Evolutionary conservation across 2,329 filamentous ascomycete species (phyloP).

Genomic region (Cladosporium phlei): DNA sequence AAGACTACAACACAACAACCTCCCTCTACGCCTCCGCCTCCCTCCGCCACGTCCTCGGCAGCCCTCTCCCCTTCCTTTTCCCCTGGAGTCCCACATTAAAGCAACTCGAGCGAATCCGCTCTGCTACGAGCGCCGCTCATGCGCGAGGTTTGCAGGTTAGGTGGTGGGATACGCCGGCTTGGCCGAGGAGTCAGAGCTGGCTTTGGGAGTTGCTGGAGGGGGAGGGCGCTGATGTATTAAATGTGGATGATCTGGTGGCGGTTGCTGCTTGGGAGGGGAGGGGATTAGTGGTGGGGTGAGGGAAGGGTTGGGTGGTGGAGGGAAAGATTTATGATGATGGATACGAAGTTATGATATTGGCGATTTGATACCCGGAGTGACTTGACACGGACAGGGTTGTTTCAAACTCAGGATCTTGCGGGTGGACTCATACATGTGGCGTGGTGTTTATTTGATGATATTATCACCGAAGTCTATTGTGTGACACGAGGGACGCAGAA

Average conservation of each 20-base stretch:
- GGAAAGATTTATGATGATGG: too few species aligned
- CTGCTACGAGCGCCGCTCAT: conserved; percentile 39
- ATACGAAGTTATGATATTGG: too few species aligned
- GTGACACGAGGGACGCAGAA: too few species aligned
- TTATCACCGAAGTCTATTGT: too few species aligned
- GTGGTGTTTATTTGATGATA: too few species aligned
- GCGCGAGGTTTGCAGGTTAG: conserved; percentile 53
- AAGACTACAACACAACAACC: conserved; percentile 49
- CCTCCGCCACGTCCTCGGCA: conserved; percentile 38
- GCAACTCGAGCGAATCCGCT: conserved; percentile 4
- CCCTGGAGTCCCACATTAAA: background rate
- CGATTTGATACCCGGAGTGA: too few species aligned
- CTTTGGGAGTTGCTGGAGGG: conserved; percentile 51
- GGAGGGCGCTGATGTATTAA: conserved; percentile 54
- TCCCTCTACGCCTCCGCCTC: conserved; percentile 63
- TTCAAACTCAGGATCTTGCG: too few species aligned
- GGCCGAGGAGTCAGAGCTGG: conserved; percentile 51
- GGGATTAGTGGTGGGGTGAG: too few species aligned
- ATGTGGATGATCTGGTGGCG: conserved; percentile 53
- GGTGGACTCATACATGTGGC: too few species aligned
- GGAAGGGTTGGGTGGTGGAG: too few species aligned
- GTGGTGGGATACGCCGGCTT: conserved; percentile 54
- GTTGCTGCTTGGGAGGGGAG: conserved; percentile 55
- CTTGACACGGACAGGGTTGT: too few species aligned
- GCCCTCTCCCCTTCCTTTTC: background rate